Conservation (phyloP, 345 rosid genomes). For the Zanthoxylum bungeanum region DNA sequence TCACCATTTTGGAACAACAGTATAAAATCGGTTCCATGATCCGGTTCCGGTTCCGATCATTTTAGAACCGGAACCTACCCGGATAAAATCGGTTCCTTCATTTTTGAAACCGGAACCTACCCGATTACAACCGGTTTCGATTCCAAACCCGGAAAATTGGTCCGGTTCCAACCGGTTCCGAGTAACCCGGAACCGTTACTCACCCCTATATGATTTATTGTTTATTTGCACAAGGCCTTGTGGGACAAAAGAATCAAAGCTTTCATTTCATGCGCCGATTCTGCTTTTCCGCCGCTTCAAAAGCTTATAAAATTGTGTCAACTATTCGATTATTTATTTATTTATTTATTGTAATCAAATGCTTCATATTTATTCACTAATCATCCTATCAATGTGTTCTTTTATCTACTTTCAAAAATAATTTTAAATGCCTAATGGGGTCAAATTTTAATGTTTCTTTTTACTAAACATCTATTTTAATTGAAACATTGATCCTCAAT, state of each 20-base stretch:
- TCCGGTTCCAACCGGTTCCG: too few species aligned
- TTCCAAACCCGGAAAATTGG: too few species aligned
- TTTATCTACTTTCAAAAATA: too few species aligned
- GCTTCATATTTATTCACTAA: background rate
- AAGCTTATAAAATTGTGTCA: background rate
- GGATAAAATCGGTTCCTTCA: too few species aligned
- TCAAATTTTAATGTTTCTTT: background rate
- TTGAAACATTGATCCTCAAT: background rate
- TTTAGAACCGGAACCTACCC: too few species aligned
- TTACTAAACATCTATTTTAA: background rate
- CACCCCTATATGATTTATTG: background rate
- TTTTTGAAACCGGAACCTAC: too few species aligned
- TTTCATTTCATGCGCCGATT: slow-evolving; percentile 22
- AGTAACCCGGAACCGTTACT: too few species aligned
- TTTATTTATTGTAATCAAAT: too few species aligned
- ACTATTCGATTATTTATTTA: background rate
- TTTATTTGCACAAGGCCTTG: background rate
- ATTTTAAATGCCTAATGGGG: slow-evolving; percentile 3
- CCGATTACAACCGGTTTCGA: too few species aligned
- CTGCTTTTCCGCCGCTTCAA: slow-evolving; percentile 14
- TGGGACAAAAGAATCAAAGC: slow-evolving; percentile 5
- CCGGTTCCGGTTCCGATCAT: too few species aligned
- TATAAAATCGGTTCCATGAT: too few species aligned
- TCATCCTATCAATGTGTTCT: background rate
- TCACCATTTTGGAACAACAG: too few species aligned